Evolutionary conservation across 352 stramenopile species (phyloP).

Genomic region (Halophytophthora polymorphica): DNA sequence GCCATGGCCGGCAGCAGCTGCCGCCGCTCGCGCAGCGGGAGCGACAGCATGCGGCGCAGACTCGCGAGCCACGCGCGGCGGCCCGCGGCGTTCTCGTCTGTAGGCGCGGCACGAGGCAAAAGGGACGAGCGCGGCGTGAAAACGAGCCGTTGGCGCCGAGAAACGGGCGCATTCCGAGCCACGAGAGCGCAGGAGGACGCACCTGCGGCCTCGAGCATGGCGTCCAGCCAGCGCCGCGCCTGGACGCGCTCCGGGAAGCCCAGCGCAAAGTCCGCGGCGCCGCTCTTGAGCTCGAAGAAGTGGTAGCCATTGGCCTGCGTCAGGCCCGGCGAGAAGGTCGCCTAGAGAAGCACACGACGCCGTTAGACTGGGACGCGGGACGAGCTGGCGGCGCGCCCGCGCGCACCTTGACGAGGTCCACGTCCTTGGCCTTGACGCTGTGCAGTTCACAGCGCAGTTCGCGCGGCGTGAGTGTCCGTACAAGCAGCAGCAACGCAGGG

Average conservation of each 20-base stretch:
- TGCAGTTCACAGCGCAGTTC: constrained; percentile 1
- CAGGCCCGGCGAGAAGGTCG: constrained; percentile 42
- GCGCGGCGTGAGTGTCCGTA: not conserved
- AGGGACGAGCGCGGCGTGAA: too few relatives aligned
- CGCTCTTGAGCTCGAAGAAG: constrained; percentile 55
- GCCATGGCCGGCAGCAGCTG: constrained; percentile 55
- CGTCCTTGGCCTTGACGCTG: constrained; percentile 54
- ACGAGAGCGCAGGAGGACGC: not conserved
- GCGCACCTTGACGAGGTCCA: constrained; percentile 69
- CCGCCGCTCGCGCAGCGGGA: constrained; percentile 45
- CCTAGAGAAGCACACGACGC: constrained; percentile 5
- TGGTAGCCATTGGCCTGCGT: constrained; percentile 46
- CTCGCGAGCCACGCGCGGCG: constrained; percentile 65
- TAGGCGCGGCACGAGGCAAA: not conserved
- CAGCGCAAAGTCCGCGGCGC: constrained; percentile 36
- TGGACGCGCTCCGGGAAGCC: constrained; percentile 48
- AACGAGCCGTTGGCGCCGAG: too few relatives aligned
- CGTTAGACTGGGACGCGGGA: not conserved
- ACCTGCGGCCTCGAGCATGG: constrained; percentile 64
- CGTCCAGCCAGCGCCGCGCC: constrained; percentile 51
- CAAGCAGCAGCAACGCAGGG: constrained; percentile 2
- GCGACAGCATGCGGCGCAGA: constrained; percentile 47
- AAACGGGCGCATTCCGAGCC: too few relatives aligned
- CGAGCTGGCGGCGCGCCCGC: not conserved
- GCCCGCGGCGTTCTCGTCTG: constrained; percentile 71